These are phyloP conservation scores for Neurospora hispaniola DNA, from an alignment of 495 filamentous ascomycete species.

Conservation along the genomic window DNA sequence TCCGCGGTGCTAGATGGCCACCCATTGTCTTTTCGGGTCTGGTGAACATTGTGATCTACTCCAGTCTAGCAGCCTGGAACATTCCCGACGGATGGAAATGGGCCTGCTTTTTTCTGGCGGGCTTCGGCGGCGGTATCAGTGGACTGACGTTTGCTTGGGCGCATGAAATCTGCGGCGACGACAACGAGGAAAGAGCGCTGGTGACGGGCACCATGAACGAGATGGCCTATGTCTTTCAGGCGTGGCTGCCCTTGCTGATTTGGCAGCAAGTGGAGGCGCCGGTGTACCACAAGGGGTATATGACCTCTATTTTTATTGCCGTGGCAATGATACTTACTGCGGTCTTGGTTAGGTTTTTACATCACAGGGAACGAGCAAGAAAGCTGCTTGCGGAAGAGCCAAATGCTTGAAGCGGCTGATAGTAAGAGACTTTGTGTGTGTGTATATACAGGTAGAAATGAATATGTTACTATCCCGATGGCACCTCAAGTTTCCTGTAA, in stretches of 20 bases:
- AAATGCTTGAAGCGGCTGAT: not conserved
- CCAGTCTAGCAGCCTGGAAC: constrained; percentile 32
- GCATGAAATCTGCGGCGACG: constrained; percentile 40
- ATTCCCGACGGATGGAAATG: constrained; percentile 34
- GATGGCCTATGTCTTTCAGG: constrained; percentile 32
- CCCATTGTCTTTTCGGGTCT: constrained; percentile 31
- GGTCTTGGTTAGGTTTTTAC: constrained; percentile 28
- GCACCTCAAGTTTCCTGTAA: not conserved
- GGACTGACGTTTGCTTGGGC: constrained; percentile 38
- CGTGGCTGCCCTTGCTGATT: constrained; percentile 36
- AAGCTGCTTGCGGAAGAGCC: constrained; percentile 6
- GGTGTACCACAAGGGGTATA: constrained; percentile 33
- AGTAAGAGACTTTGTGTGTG: not conserved
- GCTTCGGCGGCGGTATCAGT: constrained; percentile 25
- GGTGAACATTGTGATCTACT: constrained; percentile 30
- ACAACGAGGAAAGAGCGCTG: constrained; percentile 46
- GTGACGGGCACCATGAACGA: constrained; percentile 35
- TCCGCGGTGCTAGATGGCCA: constrained; percentile 46
- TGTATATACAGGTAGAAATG: not conserved
- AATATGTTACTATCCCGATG: not conserved
- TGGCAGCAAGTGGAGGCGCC: constrained; percentile 40
- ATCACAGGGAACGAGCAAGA: constrained; percentile 28
- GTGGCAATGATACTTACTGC: constrained; percentile 25
- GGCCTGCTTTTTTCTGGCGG: constrained; percentile 39
- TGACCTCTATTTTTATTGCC: constrained; percentile 30